Evolutionary conservation across 2,329 filamentous ascomycete species (phyloP).

Genomic region (Pochonia chlamydosporia): DNA sequence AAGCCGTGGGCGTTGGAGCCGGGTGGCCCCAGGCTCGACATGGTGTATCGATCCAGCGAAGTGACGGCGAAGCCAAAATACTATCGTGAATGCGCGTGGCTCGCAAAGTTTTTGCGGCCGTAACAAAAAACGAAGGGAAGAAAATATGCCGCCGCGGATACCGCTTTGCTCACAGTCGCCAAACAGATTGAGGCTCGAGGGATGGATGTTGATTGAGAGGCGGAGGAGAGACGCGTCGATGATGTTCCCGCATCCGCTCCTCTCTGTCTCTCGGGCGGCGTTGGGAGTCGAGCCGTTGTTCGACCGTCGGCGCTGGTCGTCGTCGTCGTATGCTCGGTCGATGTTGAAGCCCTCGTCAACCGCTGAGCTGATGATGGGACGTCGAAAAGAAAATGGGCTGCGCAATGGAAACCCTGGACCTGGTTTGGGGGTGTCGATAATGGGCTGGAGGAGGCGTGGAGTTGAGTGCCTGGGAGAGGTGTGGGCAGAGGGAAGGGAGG

Average conservation of each 20-base stretch:
- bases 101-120: conserved; percentile 3
- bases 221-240: conserved; percentile 6
- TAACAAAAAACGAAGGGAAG: neutral
- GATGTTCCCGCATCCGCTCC: conserved; percentile 5
- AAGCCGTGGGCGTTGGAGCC: conserved; percentile 49
- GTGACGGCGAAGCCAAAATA: neutral
- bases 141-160: neutral
- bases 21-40: conserved; percentile 44
- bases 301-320: conserved; percentile 2
- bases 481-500: conserved; percentile 24
- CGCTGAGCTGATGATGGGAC: conserved; percentile 5
- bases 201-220: neutral
- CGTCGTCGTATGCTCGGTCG: conserved; percentile 6
- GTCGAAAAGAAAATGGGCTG: conserved; percentile 11
- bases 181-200: neutral
- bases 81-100: neutral
- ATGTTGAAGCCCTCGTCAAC: conserved; percentile 7
- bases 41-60: conserved; percentile 19
- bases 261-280: neutral
- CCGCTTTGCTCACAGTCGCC: neutral
- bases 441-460: conserved; percentile 34
- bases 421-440: conserved; percentile 35
- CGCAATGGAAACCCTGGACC: conserved; percentile 21
- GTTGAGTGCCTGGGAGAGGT: conserved; percentile 27
- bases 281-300: conserved; percentile 4